Evolutionary conservation across 352 stramenopile genomes (phyloP).

Genomic region (Phytophthora tentaculata): DNA sequence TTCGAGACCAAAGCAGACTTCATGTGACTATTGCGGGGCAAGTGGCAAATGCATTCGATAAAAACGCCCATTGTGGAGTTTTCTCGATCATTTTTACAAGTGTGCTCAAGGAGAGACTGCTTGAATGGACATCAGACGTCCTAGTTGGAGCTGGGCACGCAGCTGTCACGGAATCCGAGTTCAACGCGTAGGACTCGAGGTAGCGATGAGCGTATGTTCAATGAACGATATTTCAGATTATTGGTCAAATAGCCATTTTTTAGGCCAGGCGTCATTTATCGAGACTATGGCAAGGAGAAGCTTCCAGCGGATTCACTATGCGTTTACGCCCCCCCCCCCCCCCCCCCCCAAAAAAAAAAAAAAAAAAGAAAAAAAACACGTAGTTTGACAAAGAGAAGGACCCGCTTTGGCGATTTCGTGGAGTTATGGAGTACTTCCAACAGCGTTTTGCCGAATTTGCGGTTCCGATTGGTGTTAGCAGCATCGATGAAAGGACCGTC

Average conservation of each 20-base stretch:
- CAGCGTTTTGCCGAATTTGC: conserved; percentile 8
- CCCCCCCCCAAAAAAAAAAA: no score
- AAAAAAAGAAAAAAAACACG: no score
- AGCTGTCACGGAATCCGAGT: background rate
- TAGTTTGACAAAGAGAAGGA: conserved; percentile 5
- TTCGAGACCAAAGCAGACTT: background rate
- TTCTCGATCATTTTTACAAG: background rate
- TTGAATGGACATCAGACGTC: background rate
- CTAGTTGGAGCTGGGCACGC: background rate
- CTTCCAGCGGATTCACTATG: background rate
- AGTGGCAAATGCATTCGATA: background rate
- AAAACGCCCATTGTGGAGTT: background rate
- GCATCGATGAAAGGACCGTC: conserved; percentile 10
- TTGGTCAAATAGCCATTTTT: background rate
- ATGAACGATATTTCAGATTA: background rate
- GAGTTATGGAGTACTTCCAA: conserved; percentile 14
- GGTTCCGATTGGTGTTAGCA: conserved; percentile 12
- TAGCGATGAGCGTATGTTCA: background rate
- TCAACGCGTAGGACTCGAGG: background rate
- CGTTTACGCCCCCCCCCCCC: background rate
- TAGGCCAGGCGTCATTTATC: background rate
- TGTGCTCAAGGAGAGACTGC: background rate
- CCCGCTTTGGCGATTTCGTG: conserved; percentile 6
- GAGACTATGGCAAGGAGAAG: background rate
- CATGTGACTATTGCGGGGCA: background rate